A percentile compares a stretch with the other conserved stretches of the same genome.
These are phyloP conservation scores for Pigoraptor vietnamica DNA, from an alignment of 78 protist genomes.

Conservation along the genomic window DNA sequence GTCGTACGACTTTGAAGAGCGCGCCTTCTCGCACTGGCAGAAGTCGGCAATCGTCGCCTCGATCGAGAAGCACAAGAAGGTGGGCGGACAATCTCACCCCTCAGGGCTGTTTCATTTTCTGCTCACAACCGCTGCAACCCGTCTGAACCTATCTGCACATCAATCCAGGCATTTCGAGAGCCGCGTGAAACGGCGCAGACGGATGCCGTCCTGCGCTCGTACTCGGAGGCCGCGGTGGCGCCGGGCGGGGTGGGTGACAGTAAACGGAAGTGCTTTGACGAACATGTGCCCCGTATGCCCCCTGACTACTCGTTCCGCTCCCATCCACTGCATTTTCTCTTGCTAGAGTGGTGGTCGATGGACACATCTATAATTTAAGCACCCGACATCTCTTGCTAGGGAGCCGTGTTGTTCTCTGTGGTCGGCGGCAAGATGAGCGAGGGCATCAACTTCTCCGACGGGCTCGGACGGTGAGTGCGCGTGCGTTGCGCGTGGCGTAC, in stretches of 20 bases:
- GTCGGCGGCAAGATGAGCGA: slow-evolving; percentile 86
- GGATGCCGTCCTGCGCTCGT: background rate
- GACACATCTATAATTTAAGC: no score
- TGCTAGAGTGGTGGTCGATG: no score
- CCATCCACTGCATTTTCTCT: no score
- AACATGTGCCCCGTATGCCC: no score
- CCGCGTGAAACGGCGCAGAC: background rate
- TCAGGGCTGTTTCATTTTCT: no score
- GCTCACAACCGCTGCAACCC: background rate
- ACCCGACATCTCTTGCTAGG: no score
- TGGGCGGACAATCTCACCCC: no score
- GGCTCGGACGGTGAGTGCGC: slow-evolving; percentile 28
- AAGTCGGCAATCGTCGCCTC: background rate
- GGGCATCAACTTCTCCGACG: slow-evolving; percentile 84
- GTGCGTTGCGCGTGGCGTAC: no score
- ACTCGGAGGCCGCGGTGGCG: background rate
- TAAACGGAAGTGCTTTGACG: no score
- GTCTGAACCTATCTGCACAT: background rate
- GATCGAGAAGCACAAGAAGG: background rate
- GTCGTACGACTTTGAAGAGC: slow-evolving; percentile 40
- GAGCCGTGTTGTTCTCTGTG: slow-evolving; percentile 57
- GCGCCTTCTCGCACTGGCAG: background rate
- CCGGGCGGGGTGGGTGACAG: no score
- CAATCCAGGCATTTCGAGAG: background rate
- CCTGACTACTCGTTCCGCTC: no score